These are phyloP conservation scores for Talaromyces sp. DNA, from an alignment of 2,329 filamentous ascomycete genomes.

Conservation along the genomic window DNA sequence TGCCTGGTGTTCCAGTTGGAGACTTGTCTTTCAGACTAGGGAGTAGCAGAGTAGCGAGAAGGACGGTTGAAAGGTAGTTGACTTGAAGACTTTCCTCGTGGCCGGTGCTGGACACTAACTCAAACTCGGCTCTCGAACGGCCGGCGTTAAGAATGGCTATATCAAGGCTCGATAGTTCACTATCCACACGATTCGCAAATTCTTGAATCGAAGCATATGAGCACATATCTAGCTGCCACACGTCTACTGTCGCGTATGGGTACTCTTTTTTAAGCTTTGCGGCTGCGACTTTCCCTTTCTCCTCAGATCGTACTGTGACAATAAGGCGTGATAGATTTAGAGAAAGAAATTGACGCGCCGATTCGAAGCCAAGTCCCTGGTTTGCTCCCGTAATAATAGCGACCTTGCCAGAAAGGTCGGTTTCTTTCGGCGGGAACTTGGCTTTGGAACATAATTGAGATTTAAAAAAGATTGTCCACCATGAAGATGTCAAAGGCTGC, in stretches of 20 bases:
- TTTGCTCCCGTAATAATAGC: slow-evolving; percentile 48
- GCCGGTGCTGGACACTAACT: slow-evolving; percentile 40
- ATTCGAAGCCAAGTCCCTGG: slow-evolving; percentile 49
- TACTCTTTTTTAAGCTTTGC: slow-evolving; percentile 30
- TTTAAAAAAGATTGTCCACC: too few species aligned
- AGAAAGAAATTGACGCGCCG: slow-evolving; percentile 47
- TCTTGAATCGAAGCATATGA: slow-evolving; percentile 33
- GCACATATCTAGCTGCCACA: slow-evolving; percentile 48
- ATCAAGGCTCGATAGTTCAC: slow-evolving; percentile 41
- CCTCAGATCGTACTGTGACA: slow-evolving; percentile 43
- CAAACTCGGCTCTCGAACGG: slow-evolving; percentile 17
- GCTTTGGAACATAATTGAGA: too few species aligned
- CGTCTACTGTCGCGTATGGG: slow-evolving; percentile 34
- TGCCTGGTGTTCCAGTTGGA: slow-evolving; percentile 14
- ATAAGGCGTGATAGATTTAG: slow-evolving; percentile 44
- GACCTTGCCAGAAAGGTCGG: too few species aligned
- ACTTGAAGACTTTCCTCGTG: slow-evolving; percentile 56
- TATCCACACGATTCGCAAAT: slow-evolving; percentile 41
- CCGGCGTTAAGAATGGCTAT: slow-evolving; percentile 47
- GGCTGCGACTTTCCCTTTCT: slow-evolving; percentile 44
- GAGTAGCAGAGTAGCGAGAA: slow-evolving; percentile 53
- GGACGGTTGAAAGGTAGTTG: slow-evolving; percentile 55
- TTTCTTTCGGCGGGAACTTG: too few species aligned
- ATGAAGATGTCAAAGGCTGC: too few species aligned
- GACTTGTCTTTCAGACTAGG: slow-evolving; percentile 41